phyloP scores from a whole-genome alignment of 176 grass and related monocot species.

The Cenchrus purpureus region DNA sequence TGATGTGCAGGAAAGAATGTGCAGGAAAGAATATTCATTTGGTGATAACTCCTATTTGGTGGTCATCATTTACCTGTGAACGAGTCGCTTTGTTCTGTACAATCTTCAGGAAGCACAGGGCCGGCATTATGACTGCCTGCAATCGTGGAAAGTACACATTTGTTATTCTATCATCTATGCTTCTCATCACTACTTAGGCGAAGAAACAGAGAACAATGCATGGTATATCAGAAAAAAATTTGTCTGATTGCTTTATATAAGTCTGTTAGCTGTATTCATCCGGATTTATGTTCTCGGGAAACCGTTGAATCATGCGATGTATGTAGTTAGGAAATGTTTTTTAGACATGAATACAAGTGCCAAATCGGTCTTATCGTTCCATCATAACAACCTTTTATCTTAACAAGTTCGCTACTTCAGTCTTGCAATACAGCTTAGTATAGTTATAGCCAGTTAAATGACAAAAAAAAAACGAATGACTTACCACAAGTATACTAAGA shows the following conservation, averaged over 20 bases:
- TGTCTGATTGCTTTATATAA: not conserved
- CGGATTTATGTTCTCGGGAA: not conserved
- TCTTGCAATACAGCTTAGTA: not conserved
- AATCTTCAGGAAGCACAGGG: constrained; percentile 94
- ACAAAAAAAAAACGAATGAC: not conserved
- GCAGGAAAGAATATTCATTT: not conserved
- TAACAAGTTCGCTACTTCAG: not conserved
- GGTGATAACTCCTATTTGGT: not conserved
- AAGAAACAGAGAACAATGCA: not conserved
- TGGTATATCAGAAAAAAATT: too few species aligned
- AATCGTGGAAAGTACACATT: not conserved
- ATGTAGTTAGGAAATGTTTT: not conserved
- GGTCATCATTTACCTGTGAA: constrained; percentile 56
- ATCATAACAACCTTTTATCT: not conserved
- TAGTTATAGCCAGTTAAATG: not conserved
- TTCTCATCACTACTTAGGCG: not conserved
- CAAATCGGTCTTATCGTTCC: not conserved
- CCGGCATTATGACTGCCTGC: constrained; percentile 88
- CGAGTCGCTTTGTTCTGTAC: constrained; percentile 67
- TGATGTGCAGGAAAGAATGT: not conserved
- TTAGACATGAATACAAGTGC: not conserved
- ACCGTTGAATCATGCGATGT: not conserved
- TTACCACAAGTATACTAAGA: constrained; percentile 94
- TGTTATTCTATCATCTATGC: not conserved
- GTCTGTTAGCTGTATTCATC: not conserved